A percentile compares a stretch with the other conserved stretches of the same genome.
These are phyloP conservation scores for Saccharomycopsis javanensis DNA, from an alignment of 805 yeast genomes.

Conservation along the genomic window DNA sequence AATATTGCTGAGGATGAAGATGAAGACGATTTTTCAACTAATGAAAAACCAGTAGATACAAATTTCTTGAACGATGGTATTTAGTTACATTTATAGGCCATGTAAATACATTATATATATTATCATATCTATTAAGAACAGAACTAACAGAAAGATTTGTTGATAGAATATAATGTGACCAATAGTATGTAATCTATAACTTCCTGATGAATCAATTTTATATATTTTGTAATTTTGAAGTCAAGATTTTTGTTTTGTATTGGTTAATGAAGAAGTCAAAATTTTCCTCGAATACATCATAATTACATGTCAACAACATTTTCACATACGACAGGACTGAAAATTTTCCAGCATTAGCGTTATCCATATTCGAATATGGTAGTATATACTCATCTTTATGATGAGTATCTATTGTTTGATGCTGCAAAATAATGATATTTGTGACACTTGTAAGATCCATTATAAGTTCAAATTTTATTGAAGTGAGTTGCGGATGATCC, in stretches of 20 bases:
- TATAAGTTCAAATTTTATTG: not conserved
- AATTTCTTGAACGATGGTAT: constrained; percentile 12
- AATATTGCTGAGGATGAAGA: constrained; percentile 16
- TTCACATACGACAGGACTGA: not conserved
- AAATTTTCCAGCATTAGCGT: not conserved
- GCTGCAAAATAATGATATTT: not conserved
- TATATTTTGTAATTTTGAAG: not conserved
- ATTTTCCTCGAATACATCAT: not conserved
- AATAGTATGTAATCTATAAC: too few species aligned
- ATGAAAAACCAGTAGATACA: constrained; percentile 9
- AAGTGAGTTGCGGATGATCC: not conserved
- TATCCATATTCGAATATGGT: not conserved
- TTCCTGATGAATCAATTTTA: not conserved
- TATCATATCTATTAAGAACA: too few species aligned
- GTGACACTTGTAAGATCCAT: not conserved
- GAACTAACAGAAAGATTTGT: too few species aligned
- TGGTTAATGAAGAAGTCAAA: not conserved
- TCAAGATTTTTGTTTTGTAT: not conserved
- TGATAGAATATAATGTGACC: too few species aligned
- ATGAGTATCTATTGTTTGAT: too few species aligned
- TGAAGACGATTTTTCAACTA: constrained; percentile 9
- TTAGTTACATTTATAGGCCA: too few species aligned
- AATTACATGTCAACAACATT: not conserved
- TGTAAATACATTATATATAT: not conserved
- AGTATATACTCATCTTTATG: not conserved